Evolutionary conservation across 306 rosid species (phyloP).

Genomic region (Comarum palustre): DNA sequence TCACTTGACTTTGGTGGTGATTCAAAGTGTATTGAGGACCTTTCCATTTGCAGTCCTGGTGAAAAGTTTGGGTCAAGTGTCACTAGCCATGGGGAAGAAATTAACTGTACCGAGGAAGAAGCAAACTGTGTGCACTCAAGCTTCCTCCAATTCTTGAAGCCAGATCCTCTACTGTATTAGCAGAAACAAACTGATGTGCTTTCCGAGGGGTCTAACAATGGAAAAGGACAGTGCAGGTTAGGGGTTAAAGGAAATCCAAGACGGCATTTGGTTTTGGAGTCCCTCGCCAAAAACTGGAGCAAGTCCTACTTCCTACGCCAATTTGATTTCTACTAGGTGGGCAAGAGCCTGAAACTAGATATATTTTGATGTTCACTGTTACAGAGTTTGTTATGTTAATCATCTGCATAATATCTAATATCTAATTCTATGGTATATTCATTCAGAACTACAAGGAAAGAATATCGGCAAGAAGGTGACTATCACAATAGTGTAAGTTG

Average conservation of each 20-base stretch:
- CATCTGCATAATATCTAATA: not conserved
- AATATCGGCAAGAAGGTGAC: constrained; percentile 22
- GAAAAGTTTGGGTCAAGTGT: not conserved
- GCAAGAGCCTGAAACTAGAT: not conserved
- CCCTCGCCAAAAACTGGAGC: constrained; percentile 28
- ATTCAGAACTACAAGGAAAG: constrained; percentile 30
- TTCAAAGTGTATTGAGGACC: constrained; percentile 13
- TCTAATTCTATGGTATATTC: not conserved
- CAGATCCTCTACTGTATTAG: constrained; percentile 30
- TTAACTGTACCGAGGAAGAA: not conserved
- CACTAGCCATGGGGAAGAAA: not conserved
- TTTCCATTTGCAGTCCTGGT: not conserved
- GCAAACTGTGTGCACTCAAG: constrained; percentile 1
- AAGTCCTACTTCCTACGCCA: constrained; percentile 36
- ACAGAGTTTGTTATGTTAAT: not conserved
- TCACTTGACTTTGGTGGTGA: not conserved
- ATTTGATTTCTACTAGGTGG: constrained; percentile 37
- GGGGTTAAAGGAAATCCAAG: constrained; percentile 2
- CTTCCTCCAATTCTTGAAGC: constrained; percentile 30
- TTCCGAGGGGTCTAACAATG: constrained; percentile 1
- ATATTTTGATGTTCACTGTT: not conserved
- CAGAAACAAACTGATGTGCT: constrained; percentile 3
- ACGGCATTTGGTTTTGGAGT: constrained; percentile 35
- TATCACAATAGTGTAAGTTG: not conserved
- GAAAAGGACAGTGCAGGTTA: constrained; percentile 10